Evolutionary conservation across 1,139 yeast genomes (phyloP), one percentile per base, ranked within the genome.

Genomic region (Candida freyschussii): DNA sequence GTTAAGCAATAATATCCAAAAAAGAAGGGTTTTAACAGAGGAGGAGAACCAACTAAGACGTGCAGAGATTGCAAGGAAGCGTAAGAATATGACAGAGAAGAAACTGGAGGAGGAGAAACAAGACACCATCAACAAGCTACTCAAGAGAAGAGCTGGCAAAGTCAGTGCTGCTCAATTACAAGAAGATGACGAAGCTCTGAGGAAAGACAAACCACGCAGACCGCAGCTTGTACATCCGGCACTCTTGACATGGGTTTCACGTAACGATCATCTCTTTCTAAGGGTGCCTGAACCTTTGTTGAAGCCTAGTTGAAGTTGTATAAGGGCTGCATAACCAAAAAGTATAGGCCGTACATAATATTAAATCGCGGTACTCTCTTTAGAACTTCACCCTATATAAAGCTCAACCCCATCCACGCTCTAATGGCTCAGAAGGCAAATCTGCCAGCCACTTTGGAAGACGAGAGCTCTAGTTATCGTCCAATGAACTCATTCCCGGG

Each of bases 41-140:
- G 96, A 91, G 54, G 95, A 89, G 57, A 70, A 78, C 24, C 85
- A 85, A 23, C 60, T 86, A 39, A 70, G 87, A 26, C 78, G 87
- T 43, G 89, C 94, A 1, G 98, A 91, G 53, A 79, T 76, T 51
- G 91, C 96, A 0, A 72, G 98, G 47, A 75, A 89, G 56, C 71
- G 98, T 44, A 83, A 83, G 56, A 91, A 91, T 52, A 72, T 87
- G 51, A 80, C 82, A 45, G 89, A 80, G 50, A 80, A 82, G 60
- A 76, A 82, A 43, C 63, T 85, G 24, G 97, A 87, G 52, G 96
- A 86, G 56, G 98, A 91, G 57, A 91, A 91, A 56, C 75, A 80
- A 50, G 96, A 87, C 45, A 89, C 96, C 0, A 67, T 91, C 44
- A 89, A 87, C 56, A 85, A 84, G 54, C 63, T 91, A 39, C 65